These are phyloP conservation scores for Hansenula anomala DNA, from an alignment of 1,139 yeast species.

Conservation along the genomic window DNA sequence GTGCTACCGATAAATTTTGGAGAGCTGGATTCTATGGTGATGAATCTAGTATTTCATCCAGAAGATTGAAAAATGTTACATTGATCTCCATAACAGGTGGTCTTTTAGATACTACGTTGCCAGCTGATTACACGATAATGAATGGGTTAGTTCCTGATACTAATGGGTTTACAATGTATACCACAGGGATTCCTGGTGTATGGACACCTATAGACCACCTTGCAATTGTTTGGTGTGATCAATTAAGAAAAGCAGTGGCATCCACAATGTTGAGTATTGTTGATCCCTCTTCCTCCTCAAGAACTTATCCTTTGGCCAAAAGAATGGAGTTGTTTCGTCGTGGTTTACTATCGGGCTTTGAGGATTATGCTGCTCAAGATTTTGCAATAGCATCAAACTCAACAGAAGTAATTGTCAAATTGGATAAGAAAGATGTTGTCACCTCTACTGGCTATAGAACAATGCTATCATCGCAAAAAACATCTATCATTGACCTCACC, in stretches of 20 bases:
- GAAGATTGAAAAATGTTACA: slow-evolving; percentile 45
- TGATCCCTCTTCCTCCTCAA: slow-evolving; percentile 38
- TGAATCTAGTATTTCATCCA: slow-evolving; percentile 30
- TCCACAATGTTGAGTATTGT: slow-evolving; percentile 55
- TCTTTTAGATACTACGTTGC: slow-evolving; percentile 69
- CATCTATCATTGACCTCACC: not conserved
- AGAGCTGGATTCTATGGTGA: slow-evolving; percentile 43
- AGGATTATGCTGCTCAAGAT: slow-evolving; percentile 32
- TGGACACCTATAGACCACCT: slow-evolving; percentile 96
- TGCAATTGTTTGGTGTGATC: slow-evolving; percentile 97
- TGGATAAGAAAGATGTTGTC: not conserved
- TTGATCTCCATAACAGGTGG: slow-evolving; percentile 91
- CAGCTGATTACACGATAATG: slow-evolving; percentile 88
- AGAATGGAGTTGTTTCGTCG: slow-evolving; percentile 57
- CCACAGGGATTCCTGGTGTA: slow-evolving; percentile 84
- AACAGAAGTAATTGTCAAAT: not conserved
- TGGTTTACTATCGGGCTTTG: slow-evolving; percentile 56
- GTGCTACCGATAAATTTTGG: slow-evolving; percentile 80
- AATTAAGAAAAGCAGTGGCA: slow-evolving; percentile 63
- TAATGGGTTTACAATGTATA: slow-evolving; percentile 79
- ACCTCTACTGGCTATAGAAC: not conserved
- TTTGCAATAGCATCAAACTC: not conserved
- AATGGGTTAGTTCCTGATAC: slow-evolving; percentile 64
- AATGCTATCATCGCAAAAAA: not conserved
- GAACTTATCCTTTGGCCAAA: slow-evolving; percentile 43